These are phyloP conservation scores for Saccharomyces mikatae DNA, from an alignment of 805 yeast genomes.

Conservation along the genomic window DNA sequence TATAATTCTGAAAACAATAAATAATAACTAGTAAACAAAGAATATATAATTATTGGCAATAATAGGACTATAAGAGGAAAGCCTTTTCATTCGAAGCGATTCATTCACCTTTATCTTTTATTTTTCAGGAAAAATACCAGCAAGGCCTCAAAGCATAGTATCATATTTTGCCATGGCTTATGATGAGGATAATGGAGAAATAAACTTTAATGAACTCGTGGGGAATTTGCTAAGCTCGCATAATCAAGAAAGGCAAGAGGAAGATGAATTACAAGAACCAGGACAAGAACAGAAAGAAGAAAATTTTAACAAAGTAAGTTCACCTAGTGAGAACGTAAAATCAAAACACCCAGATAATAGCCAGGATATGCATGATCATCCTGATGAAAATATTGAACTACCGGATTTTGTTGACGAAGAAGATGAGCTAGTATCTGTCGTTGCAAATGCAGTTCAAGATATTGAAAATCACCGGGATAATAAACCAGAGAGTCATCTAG, in stretches of 20 bases:
- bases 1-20: background rate
- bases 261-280: background rate
- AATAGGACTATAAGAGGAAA: background rate
- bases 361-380: background rate
- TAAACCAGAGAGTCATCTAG: background rate
- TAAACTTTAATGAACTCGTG: conserved; percentile 28
- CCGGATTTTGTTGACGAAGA: conserved; percentile 24
- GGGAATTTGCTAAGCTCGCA: conserved; percentile 27
- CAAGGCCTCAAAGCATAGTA: background rate
- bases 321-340: background rate
- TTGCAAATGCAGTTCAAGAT: conserved; percentile 33
- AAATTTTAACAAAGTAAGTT: background rate
- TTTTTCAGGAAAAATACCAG: background rate
- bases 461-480: conserved; percentile 9
- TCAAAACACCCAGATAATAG: background rate
- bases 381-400: conserved; percentile 11
- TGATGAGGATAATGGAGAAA: conserved; percentile 23
- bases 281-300: background rate
- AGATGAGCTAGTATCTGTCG: conserved; percentile 33
- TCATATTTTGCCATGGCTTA: background rate
- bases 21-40: background rate
- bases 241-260: conserved; percentile 9
- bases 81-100: background rate
- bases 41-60: background rate
- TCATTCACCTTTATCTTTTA: background rate